Conservation (phyloP, 805 yeast genomes). For the Spathaspora passalidarum region DNA sequence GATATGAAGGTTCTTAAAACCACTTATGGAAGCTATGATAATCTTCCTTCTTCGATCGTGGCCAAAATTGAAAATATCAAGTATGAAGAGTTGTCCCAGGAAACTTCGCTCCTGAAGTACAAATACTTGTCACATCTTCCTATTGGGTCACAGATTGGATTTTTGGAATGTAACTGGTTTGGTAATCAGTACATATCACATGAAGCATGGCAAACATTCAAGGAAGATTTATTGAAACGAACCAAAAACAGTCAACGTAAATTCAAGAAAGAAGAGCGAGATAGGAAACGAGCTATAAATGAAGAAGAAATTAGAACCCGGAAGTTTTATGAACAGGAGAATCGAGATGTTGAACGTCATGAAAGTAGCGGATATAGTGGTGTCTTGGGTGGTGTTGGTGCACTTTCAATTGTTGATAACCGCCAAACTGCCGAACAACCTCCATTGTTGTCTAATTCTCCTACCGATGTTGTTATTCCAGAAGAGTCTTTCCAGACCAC, state of each 20-base stretch:
- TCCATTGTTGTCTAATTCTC: slow-evolving; percentile 15
- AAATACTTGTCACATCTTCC: slow-evolving; percentile 84
- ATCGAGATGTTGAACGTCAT: slow-evolving; percentile 23
- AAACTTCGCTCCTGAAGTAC: slow-evolving; percentile 53
- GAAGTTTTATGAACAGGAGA: slow-evolving; percentile 60
- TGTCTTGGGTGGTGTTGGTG: slow-evolving; percentile 24
- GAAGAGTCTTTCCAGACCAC: slow-evolving; percentile 43
- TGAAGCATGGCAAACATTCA: slow-evolving; percentile 45
- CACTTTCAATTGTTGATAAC: slow-evolving; percentile 36
- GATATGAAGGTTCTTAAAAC: slow-evolving; percentile 73
- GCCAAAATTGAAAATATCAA: slow-evolving; percentile 68
- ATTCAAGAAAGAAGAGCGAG: slow-evolving; percentile 58
- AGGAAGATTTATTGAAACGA: slow-evolving; percentile 56
- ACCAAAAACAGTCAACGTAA: slow-evolving; percentile 48
- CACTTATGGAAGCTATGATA: slow-evolving; percentile 56
- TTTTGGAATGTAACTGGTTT: slow-evolving; percentile 83
- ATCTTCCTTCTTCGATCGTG: slow-evolving; percentile 65
- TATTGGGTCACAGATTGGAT: slow-evolving; percentile 76
- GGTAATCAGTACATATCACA: slow-evolving; percentile 26
- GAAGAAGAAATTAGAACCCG: slow-evolving; percentile 56
- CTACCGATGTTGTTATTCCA: not conserved
- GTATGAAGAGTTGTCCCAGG: slow-evolving; percentile 61
- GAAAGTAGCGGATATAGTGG: slow-evolving; percentile 12
- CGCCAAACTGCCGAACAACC: slow-evolving; percentile 38
- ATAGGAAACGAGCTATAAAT: slow-evolving; percentile 52